A percentile compares a stretch with the other conserved stretches of the same genome.
Evolutionary conservation across 2,329 filamentous ascomycete species (phyloP).

Genomic region (Trichoderma sp.): DNA sequence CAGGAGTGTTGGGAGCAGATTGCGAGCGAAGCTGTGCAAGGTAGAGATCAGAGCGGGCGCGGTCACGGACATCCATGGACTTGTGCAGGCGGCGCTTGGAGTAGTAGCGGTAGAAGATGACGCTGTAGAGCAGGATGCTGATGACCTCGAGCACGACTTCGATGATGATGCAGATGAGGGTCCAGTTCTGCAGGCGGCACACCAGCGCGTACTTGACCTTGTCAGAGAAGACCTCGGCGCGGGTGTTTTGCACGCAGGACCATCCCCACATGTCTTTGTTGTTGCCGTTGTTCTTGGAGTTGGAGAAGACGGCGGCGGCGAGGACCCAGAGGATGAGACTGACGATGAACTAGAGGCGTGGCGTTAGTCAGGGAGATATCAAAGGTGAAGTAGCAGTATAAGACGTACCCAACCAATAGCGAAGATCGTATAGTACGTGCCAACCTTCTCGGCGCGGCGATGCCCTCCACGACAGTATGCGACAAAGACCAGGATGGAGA

Average conservation of each 20-base stretch:
- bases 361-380: background rate
- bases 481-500: slow-evolving; percentile 76
- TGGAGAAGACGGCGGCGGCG: slow-evolving; percentile 79
- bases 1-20: slow-evolving; percentile 91
- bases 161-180: slow-evolving; percentile 93
- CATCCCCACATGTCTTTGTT: slow-evolving; percentile 97
- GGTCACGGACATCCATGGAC: slow-evolving; percentile 94
- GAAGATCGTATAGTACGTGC: slow-evolving; percentile 93
- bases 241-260: slow-evolving; percentile 89
- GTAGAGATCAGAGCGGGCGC: slow-evolving; percentile 91
- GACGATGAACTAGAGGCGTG: slow-evolving; percentile 64
- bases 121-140: slow-evolving; percentile 85
- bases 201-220: slow-evolving; percentile 86
- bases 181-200: slow-evolving; percentile 92
- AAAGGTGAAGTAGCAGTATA: background rate
- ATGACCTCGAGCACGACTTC: slow-evolving; percentile 91
- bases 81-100: slow-evolving; percentile 93
- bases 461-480: slow-evolving; percentile 90
- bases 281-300: slow-evolving; percentile 63
- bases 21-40: slow-evolving; percentile 80
- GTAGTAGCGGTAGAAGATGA: slow-evolving; percentile 97
- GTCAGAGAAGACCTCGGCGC: slow-evolving; percentile 70
- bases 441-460: slow-evolving; percentile 82
- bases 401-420: slow-evolving; percentile 68
- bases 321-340: slow-evolving; percentile 90